phyloP scores from a whole-genome alignment of 2,329 filamentous ascomycete genomes.

The Didymella exigua region DNA sequence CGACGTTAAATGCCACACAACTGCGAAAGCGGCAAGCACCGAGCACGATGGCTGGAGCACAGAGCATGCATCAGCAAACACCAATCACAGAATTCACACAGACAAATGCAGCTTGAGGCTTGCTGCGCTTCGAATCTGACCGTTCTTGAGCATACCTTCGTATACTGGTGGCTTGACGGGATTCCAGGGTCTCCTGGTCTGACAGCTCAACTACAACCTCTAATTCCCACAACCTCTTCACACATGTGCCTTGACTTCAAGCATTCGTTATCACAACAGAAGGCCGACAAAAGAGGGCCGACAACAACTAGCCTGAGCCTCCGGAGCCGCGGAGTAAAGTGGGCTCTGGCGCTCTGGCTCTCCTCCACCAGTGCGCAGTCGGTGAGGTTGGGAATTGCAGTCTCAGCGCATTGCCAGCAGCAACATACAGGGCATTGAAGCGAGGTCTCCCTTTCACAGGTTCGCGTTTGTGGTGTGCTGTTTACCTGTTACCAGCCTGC shows the following conservation, averaged over 20 bases:
- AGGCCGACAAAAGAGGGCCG: neutral
- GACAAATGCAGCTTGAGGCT: neutral
- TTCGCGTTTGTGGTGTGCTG: conserved; percentile 23
- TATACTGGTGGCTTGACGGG: neutral
- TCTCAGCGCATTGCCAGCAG: conserved; percentile 32
- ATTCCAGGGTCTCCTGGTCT: conserved; percentile 17
- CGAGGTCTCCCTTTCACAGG: conserved; percentile 18
- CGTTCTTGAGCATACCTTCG: neutral
- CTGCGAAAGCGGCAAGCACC: conserved; percentile 27
- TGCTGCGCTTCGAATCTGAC: neutral
- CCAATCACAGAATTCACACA: conserved; percentile 17
- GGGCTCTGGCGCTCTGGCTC: conserved; percentile 3
- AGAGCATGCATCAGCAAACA: conserved; percentile 9
- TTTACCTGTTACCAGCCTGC: conserved; percentile 25
- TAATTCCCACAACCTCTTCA: neutral
- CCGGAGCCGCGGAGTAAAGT: conserved; percentile 10
- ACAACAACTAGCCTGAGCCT: conserved; percentile 5
- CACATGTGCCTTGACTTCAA: neutral
- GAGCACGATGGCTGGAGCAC: conserved; percentile 29
- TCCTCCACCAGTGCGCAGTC: conserved; percentile 24
- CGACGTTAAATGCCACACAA: conserved; percentile 5
- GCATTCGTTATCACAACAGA: conserved; percentile 2
- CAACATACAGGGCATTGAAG: conserved; percentile 23
- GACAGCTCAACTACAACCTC: neutral
- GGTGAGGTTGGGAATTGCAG: conserved; percentile 37